A percentile compares a stretch with the other conserved stretches of the same genome.
Evolutionary conservation across 2,329 filamentous ascomycete species (phyloP).

Genomic region (Spiromastix sp.): DNA sequence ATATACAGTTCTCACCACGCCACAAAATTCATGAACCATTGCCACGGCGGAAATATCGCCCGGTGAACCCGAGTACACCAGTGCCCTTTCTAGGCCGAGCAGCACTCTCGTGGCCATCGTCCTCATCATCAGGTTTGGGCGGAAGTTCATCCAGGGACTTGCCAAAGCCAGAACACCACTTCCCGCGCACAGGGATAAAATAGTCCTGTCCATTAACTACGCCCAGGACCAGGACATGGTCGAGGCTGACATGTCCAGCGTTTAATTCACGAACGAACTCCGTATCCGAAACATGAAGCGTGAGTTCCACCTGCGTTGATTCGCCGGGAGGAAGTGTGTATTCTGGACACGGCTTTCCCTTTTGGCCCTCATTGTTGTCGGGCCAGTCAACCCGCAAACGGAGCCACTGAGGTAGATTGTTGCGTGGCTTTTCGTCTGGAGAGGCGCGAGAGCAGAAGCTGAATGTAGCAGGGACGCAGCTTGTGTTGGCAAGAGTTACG

Average conservation of each 20-base stretch:
- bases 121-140: slow-evolving; percentile 68
- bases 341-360: slow-evolving; percentile 25
- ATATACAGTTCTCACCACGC: no score
- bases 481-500: slow-evolving; percentile 86
- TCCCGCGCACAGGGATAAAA: slow-evolving; percentile 71
- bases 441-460: slow-evolving; percentile 65
- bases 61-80: no score
- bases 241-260: slow-evolving; percentile 52
- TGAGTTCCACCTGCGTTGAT: slow-evolving; percentile 59
- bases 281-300: slow-evolving; percentile 55
- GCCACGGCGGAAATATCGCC: no score
- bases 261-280: slow-evolving; percentile 62
- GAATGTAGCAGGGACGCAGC: slow-evolving; percentile 68
- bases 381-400: slow-evolving; percentile 52
- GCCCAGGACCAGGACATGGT: slow-evolving; percentile 80
- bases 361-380: slow-evolving; percentile 22
- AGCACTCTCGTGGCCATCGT: no score
- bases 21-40: no score
- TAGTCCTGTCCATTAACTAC: slow-evolving; percentile 79
- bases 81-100: no score
- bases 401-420: slow-evolving; percentile 54
- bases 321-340: slow-evolving; percentile 77
- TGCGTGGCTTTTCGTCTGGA: slow-evolving; percentile 34
- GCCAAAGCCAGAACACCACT: slow-evolving; percentile 78
- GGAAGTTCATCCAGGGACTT: slow-evolving; percentile 83